phyloP scores from a whole-genome alignment of 129 eudicot genomes.

The Centrapalus pauciflorus region DNA sequence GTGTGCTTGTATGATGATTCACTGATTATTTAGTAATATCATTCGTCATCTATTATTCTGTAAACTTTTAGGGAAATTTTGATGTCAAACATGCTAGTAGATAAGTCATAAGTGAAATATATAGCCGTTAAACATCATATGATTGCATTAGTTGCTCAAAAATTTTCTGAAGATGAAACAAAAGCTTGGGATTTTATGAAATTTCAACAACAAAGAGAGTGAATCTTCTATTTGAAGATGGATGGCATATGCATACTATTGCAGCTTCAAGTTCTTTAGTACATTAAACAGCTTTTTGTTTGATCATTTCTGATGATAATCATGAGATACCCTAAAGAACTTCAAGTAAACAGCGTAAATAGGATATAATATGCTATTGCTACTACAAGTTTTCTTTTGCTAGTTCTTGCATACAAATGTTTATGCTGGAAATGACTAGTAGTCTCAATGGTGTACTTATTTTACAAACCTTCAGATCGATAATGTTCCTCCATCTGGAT shows the following conservation, averaged over 20 bases:
- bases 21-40: neutral
- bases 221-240: neutral
- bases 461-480: neutral
- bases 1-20: neutral
- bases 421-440: neutral
- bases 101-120: neutral
- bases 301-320: neutral
- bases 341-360: too few species aligned
- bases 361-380: too few species aligned
- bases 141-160: neutral
- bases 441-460: neutral
- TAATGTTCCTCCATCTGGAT: neutral
- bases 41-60: neutral
- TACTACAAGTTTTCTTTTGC: neutral
- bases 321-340: too few species aligned
- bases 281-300: neutral
- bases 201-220: neutral
- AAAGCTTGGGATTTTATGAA: neutral
- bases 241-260: neutral
- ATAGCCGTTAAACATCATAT: neutral
- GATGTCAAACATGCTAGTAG: neutral
- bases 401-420: neutral
- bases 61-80: neutral
- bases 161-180: neutral
- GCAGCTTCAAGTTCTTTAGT: neutral